phyloP scores from a whole-genome alignment of 176 grass and related monocot species.

The Raddia distichophylla region DNA sequence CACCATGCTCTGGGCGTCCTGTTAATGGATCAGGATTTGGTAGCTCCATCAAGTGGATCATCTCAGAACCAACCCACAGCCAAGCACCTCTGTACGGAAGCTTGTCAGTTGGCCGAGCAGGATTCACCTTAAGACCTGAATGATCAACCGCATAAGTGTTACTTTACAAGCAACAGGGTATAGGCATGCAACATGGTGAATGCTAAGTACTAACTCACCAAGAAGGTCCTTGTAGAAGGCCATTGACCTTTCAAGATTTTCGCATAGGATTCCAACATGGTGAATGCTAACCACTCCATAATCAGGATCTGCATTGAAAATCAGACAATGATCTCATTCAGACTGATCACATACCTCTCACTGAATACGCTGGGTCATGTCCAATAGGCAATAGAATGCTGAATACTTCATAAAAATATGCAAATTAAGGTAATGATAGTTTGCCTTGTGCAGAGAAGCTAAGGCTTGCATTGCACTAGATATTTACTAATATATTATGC shows the following conservation, averaged over 20 bases:
- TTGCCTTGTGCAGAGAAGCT: constrained; percentile 7
- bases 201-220: too few species aligned
- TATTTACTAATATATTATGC: constrained; percentile 6
- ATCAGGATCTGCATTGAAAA: constrained; percentile 52
- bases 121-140: constrained; percentile 91
- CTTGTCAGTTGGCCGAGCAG: constrained; percentile 79
- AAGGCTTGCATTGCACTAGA: neutral
- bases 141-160: constrained; percentile 33
- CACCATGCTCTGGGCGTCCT: constrained; percentile 92
- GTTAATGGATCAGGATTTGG: constrained; percentile 91
- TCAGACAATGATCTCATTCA: constrained; percentile 19
- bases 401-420: neutral
- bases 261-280: constrained; percentile 91
- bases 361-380: neutral
- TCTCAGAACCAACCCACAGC: constrained; percentile 88
- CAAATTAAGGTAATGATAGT: constrained; percentile 6
- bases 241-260: constrained; percentile 91
- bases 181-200: neutral
- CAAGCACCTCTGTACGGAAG: constrained; percentile 95
- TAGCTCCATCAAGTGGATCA: constrained; percentile 90
- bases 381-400: neutral
- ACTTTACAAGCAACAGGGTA: constrained; percentile 14
- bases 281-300: constrained; percentile 95
- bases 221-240: constrained; percentile 91
- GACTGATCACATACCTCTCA: constrained; percentile 6